Base-by-base conservation (phyloP, 805 yeast genomes). In the Huiozyma sinensis region DNA sequence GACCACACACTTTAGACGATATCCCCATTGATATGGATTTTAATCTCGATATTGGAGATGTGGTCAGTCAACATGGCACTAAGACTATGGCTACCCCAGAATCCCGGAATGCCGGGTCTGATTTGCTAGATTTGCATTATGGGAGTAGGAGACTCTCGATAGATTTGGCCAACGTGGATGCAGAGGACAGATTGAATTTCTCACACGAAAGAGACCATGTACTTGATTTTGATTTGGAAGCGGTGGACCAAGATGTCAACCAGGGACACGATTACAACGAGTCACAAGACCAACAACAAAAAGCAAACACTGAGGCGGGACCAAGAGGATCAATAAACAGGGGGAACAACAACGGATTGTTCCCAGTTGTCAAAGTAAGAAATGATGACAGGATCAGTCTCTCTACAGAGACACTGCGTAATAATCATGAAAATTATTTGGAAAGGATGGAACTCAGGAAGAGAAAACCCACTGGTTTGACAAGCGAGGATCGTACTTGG, bases 21-120 rank as follows among this genome's bases (percentile, higher is more conserved):
- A 40, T 43, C 17, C 44, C 46, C 3, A 40, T 59, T 9, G 64
- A 61, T 45, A 44, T 58, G 3, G 61, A 58, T 38, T 54, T 61
- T 31, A 49, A 58, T 42, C 43, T 61, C 12, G 60, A 56, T 28
- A 46, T 58, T 36, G 62, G 56, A 35, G 64, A 61, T 27, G 45
- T 54, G 13, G 44, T 54, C 28, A 55, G 58, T 39, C 60, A 52
- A 28, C 57, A 53, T 6, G 62, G 61, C 6, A 51, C 60, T 2
- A 42, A 48, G 1, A 40, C 38, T 9, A 42, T 41, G 6, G 40
- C 54, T 2, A 42, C 35, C 31, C 41, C 50, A 11, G 46, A 40
- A 17, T 41, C 48, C 5, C 39, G 43, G 30, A 43, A 17, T 8
- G 10, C 9, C 5, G 17, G 11, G 31, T 37, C 37, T n/a, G 36